A percentile compares a stretch with the other conserved stretches of the same genome.
Conservation (phyloP, 2,329 filamentous ascomycete genomes). For the Penicillium corylophilum region DNA sequence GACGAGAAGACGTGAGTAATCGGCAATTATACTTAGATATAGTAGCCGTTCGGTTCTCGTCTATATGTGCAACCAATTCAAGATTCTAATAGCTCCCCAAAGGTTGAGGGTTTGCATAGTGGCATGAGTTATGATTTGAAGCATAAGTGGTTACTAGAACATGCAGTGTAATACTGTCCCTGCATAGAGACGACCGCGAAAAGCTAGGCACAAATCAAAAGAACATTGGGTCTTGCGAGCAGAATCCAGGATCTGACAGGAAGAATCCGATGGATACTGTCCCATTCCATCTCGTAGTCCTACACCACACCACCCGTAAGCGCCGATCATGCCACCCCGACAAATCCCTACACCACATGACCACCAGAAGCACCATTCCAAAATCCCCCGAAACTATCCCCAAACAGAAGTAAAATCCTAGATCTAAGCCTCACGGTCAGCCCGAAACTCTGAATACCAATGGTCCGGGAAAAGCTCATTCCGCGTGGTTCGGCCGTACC, state of each 20-base stretch:
- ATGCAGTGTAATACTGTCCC: neutral
- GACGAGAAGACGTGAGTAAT: too few relatives aligned
- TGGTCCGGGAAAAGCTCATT: neutral
- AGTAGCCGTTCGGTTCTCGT: too few relatives aligned
- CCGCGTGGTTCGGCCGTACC: slow-evolving; percentile 14
- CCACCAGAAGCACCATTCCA: neutral
- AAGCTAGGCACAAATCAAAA: neutral
- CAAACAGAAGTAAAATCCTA: neutral
- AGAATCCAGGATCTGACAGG: neutral
- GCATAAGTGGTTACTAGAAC: neutral
- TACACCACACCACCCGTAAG: neutral
- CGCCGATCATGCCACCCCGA: slow-evolving; percentile 1
- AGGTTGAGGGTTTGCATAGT: neutral
- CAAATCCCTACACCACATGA: neutral
- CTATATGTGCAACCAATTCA: too few relatives aligned
- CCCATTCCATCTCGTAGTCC: neutral
- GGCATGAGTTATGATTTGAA: neutral
- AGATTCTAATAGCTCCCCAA: neutral
- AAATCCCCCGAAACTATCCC: neutral
- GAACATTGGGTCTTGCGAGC: neutral
- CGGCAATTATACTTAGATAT: too few relatives aligned
- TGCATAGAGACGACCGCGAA: neutral
- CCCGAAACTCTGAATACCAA: neutral
- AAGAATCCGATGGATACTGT: neutral
- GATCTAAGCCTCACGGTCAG: neutral